Base-by-base conservation (phyloP, 1,284 basidiomycete species). In the Ustilago trichophora region DNA sequence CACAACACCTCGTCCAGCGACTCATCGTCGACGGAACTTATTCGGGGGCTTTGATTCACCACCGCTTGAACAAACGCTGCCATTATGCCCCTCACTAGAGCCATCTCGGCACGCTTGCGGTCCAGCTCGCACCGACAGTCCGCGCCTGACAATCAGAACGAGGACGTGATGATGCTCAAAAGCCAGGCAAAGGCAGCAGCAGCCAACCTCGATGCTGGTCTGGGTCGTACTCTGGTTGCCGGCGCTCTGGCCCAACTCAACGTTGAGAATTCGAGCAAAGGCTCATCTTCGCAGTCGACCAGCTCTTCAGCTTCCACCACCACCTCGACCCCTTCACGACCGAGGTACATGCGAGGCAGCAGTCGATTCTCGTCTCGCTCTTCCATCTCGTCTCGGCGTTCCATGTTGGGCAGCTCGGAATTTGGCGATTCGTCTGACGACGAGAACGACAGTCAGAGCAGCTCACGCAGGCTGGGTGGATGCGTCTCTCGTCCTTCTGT, bases 381-480 rank as follows among this genome's bases (percentile, higher is more conserved):
- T 5, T 57, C 54, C 42, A 58, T 21, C 50, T 52, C 49, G 0
- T 64, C 59, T 11, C 48, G 66, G 26, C 52, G 66, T 24, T 64
- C 59, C n/a, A 43, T 69, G 13, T 49, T 69, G 7, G 66, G 66
- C 44, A 59, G 59, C 35, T 70, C 67, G 26, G 67, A 70, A 0
- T 55, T 60, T 19, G 53, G 62, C 16, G 67, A 70, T 18, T 62
- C 67, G 18, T 70, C 67, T 15, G 67, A 66, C 49, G 67, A 70
- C 31, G 67, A 70, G 44, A 68, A 62, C 41, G 51, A 55, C 24
- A 38, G 34, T 8, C 29, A 43, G 7, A 6, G 38, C 32, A 29
- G 25, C 24, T 25, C 49, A 16, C 52, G 56, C 19, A 55, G 74
- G 21, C 31, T 70, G 13, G 70, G 76, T 12, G 76, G 76, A 6